Evolutionary conservation across 78 protist species (phyloP), one percentile per base, ranked within the genome.

Genomic region (Dictyostelium firmibasis): DNA sequence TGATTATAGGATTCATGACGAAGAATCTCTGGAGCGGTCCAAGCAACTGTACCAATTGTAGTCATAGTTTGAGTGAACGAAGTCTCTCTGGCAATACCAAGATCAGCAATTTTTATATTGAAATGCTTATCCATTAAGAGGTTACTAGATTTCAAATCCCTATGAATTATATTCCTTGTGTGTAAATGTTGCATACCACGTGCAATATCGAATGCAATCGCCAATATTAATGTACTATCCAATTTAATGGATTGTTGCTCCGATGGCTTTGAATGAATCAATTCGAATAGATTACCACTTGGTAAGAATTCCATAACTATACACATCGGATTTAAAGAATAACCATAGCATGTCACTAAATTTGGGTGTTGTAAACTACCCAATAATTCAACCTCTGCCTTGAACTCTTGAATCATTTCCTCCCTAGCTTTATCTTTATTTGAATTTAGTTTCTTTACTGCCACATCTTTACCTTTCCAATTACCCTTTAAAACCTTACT

Each of bases 81-180:
- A 18, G 94, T 89, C 33, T 89, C 94, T 47, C 94, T 78, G 0
- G 94, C 94, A 47, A 89, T 89, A 50, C 94, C 94, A 6, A 89
- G 53, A 70, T 89, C 94, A 33, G 94, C 94, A 1, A 89, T 89
- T 35, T 89, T 89, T 3, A 89, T 33, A 81, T 89, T 89, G 50
- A 81, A 89, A 81, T 89, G 94, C 35, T 84, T 76, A 85, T 96
- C 97, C 74, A 96, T 62, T 67, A 96, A 76, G 16, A 96, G 94
- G 64, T 96, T 96, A 53, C 82, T 60, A 0, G 93, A 85, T 84
- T 95, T 87, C 14, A 91, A 83, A 84, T 87, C 97, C 18, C 97
- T 8, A 64, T 96, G 97, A 36, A 96, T 91, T 27, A 96, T 91
- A 23, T 83, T 81, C 50, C 94, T 79, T 1, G 75, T 62, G 23